A percentile compares a stretch with the other conserved stretches of the same genome.
These are phyloP conservation scores for Anthracocystis walkeri DNA, from an alignment of 1,284 basidiomycete genomes.

Conservation along the genomic window DNA sequence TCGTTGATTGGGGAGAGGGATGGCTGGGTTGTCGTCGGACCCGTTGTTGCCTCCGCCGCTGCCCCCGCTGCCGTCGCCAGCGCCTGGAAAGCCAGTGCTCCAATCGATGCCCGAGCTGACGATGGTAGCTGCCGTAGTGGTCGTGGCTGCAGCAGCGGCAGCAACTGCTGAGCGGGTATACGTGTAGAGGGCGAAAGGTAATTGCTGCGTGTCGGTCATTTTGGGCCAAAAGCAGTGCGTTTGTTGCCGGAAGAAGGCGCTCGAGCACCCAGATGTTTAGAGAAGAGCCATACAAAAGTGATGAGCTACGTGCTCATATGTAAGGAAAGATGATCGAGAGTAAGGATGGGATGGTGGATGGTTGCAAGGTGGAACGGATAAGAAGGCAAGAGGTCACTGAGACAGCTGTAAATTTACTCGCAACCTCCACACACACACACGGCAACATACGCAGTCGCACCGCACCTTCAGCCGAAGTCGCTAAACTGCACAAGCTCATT, in stretches of 20 bases:
- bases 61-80: neutral
- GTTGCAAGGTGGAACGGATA: neutral
- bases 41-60: conserved; percentile 20
- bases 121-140: conserved; percentile 12
- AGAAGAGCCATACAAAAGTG: conserved; percentile 7
- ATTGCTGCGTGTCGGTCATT: conserved; percentile 22
- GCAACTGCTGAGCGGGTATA: conserved; percentile 24
- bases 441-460: neutral
- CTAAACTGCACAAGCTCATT: neutral
- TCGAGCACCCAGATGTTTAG: conserved; percentile 23
- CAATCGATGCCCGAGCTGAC: conserved; percentile 1
- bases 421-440: conserved; percentile 2
- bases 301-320: conserved; percentile 1
- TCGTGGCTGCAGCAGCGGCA: conserved; percentile 12
- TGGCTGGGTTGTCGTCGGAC: conserved; percentile 30
- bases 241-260: conserved; percentile 17
- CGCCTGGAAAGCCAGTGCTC: neutral
- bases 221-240: neutral
- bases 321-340: neutral
- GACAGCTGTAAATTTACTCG: neutral
- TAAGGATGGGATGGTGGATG: conserved; percentile 1
- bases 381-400: neutral
- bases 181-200: conserved; percentile 25
- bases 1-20: conserved; percentile 45
- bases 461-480: neutral